phyloP scores from a whole-genome alignment of 257 asterid species.

The Capsicum pubescens region DNA sequence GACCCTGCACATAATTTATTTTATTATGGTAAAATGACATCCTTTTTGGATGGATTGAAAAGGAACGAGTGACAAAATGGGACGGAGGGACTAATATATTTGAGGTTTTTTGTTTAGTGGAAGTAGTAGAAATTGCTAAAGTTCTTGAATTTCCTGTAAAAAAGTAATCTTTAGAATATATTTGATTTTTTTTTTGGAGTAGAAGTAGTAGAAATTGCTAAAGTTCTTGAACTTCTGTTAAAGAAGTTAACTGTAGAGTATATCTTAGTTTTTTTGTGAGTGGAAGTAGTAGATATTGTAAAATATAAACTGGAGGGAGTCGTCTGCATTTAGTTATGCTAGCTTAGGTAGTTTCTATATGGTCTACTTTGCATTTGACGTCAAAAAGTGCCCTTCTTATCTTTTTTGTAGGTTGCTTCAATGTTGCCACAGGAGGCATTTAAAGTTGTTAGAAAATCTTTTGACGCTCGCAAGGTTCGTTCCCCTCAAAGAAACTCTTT shows the following conservation, averaged over 20 bases:
- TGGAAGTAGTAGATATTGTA: neutral
- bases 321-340: neutral
- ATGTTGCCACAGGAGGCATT: constrained; percentile 94
- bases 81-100: neutral
- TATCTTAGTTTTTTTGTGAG: neutral
- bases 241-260: neutral
- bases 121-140: neutral
- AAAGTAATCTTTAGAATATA: neutral
- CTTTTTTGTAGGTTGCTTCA: constrained; percentile 77
- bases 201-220: neutral
- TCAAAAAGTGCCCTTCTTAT: neutral
- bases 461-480: constrained; percentile 97
- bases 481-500: constrained; percentile 1
- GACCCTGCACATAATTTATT: too few species aligned
- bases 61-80: too few species aligned
- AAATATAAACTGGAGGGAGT: neutral
- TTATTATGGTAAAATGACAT: too few species aligned
- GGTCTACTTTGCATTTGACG: neutral
- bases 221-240: constrained; percentile 49
- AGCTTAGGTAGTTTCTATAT: neutral
- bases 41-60: too few species aligned
- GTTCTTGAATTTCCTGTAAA: neutral
- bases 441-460: constrained; percentile 82
- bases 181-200: neutral
- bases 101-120: neutral